Evolutionary conservation across 345 rosid genomes (phyloP), one percentile per base, ranked within the genome.

Genomic region (Lenwebbia sp.): DNA sequence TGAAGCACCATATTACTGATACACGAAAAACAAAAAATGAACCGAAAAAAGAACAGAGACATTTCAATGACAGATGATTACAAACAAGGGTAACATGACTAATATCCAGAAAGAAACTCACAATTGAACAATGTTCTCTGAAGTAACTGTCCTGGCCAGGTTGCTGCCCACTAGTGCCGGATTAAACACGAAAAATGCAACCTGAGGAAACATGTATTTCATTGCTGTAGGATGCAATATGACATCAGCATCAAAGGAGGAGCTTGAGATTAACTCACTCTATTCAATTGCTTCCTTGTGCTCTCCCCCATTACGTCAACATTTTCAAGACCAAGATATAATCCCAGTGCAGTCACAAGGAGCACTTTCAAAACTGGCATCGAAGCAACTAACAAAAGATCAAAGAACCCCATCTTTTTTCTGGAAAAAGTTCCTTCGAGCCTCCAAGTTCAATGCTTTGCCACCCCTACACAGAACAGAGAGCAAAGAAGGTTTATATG

Each of bases 101-200:
- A 28, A 55, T 8, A 83, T 52, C 62, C 15, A 19, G 58, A 83
- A 83, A 17, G 57, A 28, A 28, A 90, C 93, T 90, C 87, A 93
- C 95, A 93, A 86, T 25, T 53, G 65, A 54, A 76, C 82, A 37
- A 93, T 82, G 84, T 88, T 88, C 53, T 90, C 88, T 21, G 70
- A 89, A 53, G 92, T 93, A 28, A 93, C 83, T 50, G 92, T 89
- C 54, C 86, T 51, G 5, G 91, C 91, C 30, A 91, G 90, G 86
- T 86, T 91, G 91, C 90, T 87, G 52, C 78, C 85, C 23, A 93
- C 86, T 37, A 91, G 85, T 7, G 94, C 92, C 2, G 94, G 94
- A 88, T 82, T 89, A 84, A 90, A 89, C 83, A 91, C 93, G 17
- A 75, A 88, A 65, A 91, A 91, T 3, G 88, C 90, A 47, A 90